These are phyloP conservation scores for Monosporozyma solicola DNA, from an alignment of 805 yeast genomes.

Conservation along the genomic window DNA sequence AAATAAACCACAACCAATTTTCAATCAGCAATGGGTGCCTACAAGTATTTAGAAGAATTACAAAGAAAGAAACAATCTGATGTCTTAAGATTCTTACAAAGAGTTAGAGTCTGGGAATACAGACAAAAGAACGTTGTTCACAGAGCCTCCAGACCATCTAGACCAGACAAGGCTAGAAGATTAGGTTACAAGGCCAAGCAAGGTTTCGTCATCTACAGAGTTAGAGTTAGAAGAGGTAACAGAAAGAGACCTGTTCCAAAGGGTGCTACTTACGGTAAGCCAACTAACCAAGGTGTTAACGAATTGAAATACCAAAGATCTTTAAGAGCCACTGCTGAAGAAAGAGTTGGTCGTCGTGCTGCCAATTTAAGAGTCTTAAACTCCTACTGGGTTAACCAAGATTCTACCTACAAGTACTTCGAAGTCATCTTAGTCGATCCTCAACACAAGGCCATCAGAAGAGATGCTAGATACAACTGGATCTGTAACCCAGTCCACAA, in stretches of 20 bases:
- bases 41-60: constrained; percentile 98
- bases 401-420: constrained; percentile 97
- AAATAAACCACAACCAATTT: constrained; percentile 5
- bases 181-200: constrained; percentile 99
- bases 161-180: constrained; percentile 99
- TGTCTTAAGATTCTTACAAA: constrained; percentile 95
- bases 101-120: constrained; percentile 99
- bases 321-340: constrained; percentile 97
- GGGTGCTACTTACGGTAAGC: constrained; percentile 99
- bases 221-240: constrained; percentile 99
- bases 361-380: constrained; percentile 98
- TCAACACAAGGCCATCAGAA: constrained; percentile 96
- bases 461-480: constrained; percentile 99
- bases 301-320: constrained; percentile 99
- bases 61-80: constrained; percentile 99
- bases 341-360: constrained; percentile 98
- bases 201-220: constrained; percentile 97
- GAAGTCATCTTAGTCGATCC: constrained; percentile 98
- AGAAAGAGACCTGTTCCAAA: constrained; percentile 99
- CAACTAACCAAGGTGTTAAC: constrained; percentile 99
- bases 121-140: constrained; percentile 97
- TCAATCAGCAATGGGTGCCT: constrained; percentile 82
- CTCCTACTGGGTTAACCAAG: constrained; percentile 99
- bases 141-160: constrained; percentile 97
- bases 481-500: constrained; percentile 99